phyloP scores from a whole-genome alignment of 1,284 basidiomycete genomes.

The Coniophora puteana region DNA sequence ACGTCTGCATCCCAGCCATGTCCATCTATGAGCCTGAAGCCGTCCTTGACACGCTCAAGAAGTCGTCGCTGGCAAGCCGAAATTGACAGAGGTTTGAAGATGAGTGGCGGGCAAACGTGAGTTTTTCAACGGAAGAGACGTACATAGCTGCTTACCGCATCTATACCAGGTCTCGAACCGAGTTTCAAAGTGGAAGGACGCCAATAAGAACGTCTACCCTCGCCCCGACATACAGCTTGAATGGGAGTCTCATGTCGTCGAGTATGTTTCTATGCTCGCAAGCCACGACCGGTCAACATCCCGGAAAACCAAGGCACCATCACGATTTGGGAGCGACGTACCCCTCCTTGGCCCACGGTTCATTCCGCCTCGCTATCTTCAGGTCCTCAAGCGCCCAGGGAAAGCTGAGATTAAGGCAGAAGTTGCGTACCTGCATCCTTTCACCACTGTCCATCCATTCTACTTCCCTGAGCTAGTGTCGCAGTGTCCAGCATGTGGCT shows the following conservation, averaged over 20 bases:
- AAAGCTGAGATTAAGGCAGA: constrained; percentile 5
- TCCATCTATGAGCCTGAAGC: constrained; percentile 4
- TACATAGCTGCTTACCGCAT: not conserved
- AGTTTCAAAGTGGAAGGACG: constrained; percentile 5
- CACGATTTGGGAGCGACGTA: constrained; percentile 2
- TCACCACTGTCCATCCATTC: constrained; percentile 22
- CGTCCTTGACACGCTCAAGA: not conserved
- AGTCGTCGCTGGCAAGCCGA: not conserved
- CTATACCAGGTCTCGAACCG: not conserved
- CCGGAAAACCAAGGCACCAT: constrained; percentile 4
- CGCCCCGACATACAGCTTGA: constrained; percentile 10
- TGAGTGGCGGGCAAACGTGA: constrained; percentile 2
- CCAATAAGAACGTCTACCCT: constrained; percentile 1
- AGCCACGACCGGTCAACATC: not conserved
- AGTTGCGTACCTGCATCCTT: constrained; percentile 16
- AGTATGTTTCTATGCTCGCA: constrained; percentile 17
- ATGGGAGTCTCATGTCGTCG: constrained; percentile 16
- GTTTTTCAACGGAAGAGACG: not conserved
- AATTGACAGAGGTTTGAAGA: constrained; percentile 1
- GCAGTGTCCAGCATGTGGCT: constrained; percentile 15
- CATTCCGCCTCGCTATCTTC: constrained; percentile 10
- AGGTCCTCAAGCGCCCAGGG: constrained; percentile 4
- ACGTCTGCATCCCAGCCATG: too few species aligned
- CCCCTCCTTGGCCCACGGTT: constrained; percentile 14
- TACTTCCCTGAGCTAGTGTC: constrained; percentile 14